Evolutionary conservation across 257 asterid species (phyloP).

Genomic region (Lycium ferocissimum): DNA sequence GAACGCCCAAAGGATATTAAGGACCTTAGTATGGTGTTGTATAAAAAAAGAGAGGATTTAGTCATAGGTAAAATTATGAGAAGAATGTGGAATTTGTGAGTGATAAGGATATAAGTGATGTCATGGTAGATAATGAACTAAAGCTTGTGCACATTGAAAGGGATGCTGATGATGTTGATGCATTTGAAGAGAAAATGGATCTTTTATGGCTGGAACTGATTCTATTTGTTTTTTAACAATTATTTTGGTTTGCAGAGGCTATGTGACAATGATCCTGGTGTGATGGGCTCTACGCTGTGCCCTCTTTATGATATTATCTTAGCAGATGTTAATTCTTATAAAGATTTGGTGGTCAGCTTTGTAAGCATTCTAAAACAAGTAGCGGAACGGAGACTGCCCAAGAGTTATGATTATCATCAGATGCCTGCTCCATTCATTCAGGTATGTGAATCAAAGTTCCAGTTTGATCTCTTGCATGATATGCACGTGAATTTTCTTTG

Average conservation of each 20-base stretch:
- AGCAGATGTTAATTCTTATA: constrained; percentile 72
- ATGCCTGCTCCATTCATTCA: constrained; percentile 99
- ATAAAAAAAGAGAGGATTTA: not conserved
- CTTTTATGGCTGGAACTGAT: not conserved
- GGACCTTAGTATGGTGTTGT: not conserved
- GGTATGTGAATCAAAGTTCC: constrained; percentile 44
- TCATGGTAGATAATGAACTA: not conserved
- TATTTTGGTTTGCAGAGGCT: constrained; percentile 68
- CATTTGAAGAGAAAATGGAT: constrained; percentile 7
- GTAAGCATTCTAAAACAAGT: constrained; percentile 97
- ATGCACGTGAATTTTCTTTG: not conserved
- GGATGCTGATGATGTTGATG: not conserved
- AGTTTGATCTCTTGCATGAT: not conserved
- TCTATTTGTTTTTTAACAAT: not conserved
- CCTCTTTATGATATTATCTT: constrained; percentile 89
- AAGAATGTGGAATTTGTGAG: constrained; percentile 16
- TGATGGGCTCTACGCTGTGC: constrained; percentile 97
- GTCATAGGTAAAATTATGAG: not conserved
- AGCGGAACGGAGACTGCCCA: constrained; percentile 91
- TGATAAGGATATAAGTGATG: constrained; percentile 19
- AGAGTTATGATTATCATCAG: constrained; percentile 97
- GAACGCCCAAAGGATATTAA: not conserved
- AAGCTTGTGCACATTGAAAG: not conserved
- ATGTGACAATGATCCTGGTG: constrained; percentile 97
- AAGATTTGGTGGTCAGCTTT: constrained; percentile 87